Base-by-base conservation (phyloP, 805 yeast species). In the Scheffersomyces ergatensis region DNA sequence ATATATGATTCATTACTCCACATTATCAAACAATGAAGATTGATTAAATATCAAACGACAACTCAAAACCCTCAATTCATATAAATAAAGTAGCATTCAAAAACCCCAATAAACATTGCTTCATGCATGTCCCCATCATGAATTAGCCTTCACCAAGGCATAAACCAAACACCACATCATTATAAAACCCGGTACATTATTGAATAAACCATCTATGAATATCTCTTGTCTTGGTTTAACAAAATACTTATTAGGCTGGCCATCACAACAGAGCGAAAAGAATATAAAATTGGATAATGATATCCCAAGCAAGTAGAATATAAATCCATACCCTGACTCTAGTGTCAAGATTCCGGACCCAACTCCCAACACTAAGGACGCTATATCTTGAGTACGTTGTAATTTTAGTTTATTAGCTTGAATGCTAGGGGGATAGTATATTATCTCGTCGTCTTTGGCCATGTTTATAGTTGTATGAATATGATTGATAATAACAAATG, bases 131-230 rank as follows among this genome's bases (percentile, higher is more conserved):
- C n/a, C n/a, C n/a, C n/a, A 38, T 26, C 20, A 40, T 3, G 44
- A 27, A 21, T 34, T 41, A 7, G 45, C 50, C 43, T 64, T 65
- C 15, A 69, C 71, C 39, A 70, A 53, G 0, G 75, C 74, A 48
- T 60, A 67, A 29, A 67, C 69, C 54, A 70, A 57, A 50, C 76
- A 70, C 76, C 76, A 70, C 74, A 68, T 68, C 76, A 70, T 69
- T 16, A 70, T 54, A 40, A 49, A 70, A 7, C 74, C 75, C 0
- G 75, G 62, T 4, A 63, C 48, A 39, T 64, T 61, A 6, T 56
- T 51, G 34, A 57, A 45, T 8, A 68, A 34, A 1, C 67, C 62
- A n/a, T 55, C 62, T 11, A 66, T 20, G 31, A 69, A 63, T 2
- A 69, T 50, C 37, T 67, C 69, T 21, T 54, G 53, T 5, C 58